A percentile compares a stretch with the other conserved stretches of the same genome.
phyloP scores from a whole-genome alignment of 164 flowering plant genomes.

The Berberis thunbergii region DNA sequence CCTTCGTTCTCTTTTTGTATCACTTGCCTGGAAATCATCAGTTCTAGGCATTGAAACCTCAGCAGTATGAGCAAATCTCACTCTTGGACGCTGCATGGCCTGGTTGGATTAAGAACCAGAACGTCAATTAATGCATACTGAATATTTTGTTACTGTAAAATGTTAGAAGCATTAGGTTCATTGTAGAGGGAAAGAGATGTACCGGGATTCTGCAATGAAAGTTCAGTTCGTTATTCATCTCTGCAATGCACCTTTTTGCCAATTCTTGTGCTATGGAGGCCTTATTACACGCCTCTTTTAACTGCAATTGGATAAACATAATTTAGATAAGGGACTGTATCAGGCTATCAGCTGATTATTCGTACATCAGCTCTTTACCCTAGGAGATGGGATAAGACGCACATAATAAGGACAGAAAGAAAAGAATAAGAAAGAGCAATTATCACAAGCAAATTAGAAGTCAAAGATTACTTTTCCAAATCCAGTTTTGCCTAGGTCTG shows the following conservation, averaged over 20 bases:
- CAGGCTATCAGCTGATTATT: not conserved
- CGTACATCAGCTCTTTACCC: not conserved
- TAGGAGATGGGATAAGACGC: not conserved
- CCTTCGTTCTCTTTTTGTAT: no score
- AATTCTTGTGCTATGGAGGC: conserved; percentile 33
- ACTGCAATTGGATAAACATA: conserved; percentile 18
- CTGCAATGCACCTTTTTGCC: conserved; percentile 27
- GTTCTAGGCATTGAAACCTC: no score
- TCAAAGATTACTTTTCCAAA: not conserved
- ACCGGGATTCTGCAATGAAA: conserved; percentile 41
- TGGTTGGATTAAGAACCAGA: conserved; percentile 2
- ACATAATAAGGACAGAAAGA: no score
- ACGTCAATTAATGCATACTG: not conserved
- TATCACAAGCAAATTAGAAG: not conserved
- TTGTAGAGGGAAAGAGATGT: conserved; percentile 2
- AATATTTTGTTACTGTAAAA: not conserved
- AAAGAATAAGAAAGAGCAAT: not conserved
- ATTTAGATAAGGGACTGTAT: not conserved
- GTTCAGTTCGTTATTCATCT: conserved; percentile 37
- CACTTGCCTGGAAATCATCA: no score
- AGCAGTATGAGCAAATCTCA: conserved; percentile 23
- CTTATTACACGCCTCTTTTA: conserved; percentile 34
- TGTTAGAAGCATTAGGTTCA: not conserved
- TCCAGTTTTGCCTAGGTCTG: no score
- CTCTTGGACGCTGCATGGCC: conserved; percentile 33